These are phyloP conservation scores for Amanita pseudoporphyria DNA, from an alignment of 768 basidiomycete genomes.

Conservation along the genomic window DNA sequence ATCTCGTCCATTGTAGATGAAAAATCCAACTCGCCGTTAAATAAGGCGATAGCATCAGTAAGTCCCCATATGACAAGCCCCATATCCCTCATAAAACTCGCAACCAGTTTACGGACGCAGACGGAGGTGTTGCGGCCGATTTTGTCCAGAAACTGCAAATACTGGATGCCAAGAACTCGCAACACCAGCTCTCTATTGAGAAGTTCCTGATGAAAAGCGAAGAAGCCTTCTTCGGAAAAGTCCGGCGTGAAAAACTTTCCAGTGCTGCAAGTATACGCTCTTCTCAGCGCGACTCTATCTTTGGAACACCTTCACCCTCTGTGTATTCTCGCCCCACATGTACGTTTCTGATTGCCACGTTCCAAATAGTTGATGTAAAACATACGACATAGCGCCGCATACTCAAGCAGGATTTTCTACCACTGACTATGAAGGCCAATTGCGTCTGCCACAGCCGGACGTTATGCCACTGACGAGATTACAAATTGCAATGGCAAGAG, in stretches of 20 bases:
- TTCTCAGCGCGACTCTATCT: constrained; percentile 71
- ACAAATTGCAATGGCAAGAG: constrained; percentile 76
- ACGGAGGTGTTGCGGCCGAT: constrained; percentile 84
- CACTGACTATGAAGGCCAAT: constrained; percentile 32
- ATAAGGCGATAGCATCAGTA: constrained; percentile 88
- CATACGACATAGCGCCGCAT: constrained; percentile 32
- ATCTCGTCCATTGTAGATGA: constrained; percentile 89
- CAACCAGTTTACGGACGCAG: constrained; percentile 80
- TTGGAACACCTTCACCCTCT: constrained; percentile 62
- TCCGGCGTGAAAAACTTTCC: constrained; percentile 80
- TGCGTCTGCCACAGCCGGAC: constrained; percentile 39
- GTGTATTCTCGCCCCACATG: constrained; percentile 69
- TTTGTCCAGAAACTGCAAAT: constrained; percentile 80
- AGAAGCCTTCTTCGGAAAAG: constrained; percentile 86
- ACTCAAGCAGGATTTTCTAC: constrained; percentile 34
- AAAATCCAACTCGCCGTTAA: constrained; percentile 82
- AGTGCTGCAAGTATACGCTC: constrained; percentile 74
- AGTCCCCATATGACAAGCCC: constrained; percentile 13
- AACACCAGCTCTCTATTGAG: constrained; percentile 87
- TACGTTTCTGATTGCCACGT: constrained; percentile 28
- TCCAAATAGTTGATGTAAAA: neutral
- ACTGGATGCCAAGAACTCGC: constrained; percentile 80
- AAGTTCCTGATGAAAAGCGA: constrained; percentile 86
- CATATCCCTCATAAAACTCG: neutral
- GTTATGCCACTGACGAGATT: constrained; percentile 71